Evolutionary conservation across 1,139 yeast genomes (phyloP).

Genomic region (Geotrichum bryndzae): DNA sequence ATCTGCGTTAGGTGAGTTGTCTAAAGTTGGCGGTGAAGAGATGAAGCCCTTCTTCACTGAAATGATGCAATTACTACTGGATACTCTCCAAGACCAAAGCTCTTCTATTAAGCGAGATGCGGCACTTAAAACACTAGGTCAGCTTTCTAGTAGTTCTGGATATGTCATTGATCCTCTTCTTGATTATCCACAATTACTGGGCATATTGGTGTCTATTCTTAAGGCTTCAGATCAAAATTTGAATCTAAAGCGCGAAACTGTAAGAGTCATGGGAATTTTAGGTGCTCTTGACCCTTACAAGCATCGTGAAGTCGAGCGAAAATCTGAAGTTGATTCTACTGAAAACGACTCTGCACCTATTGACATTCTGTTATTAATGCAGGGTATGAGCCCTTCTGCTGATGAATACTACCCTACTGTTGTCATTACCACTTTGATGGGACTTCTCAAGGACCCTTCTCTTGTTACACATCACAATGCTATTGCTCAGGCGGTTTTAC

Average conservation of each 20-base stretch:
- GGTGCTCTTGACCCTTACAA: slow-evolving; percentile 97
- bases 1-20: slow-evolving; percentile 81
- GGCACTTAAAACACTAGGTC: slow-evolving; percentile 82
- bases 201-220: slow-evolving; percentile 72
- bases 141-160: slow-evolving; percentile 83
- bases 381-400: slow-evolving; percentile 87
- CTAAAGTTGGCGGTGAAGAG: slow-evolving; percentile 85
- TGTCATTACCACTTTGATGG: slow-evolving; percentile 78
- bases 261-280: slow-evolving; percentile 77
- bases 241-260: slow-evolving; percentile 76
- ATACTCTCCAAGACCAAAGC: slow-evolving; percentile 87
- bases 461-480: slow-evolving; percentile 81
- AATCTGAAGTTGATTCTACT: slow-evolving; percentile 49
- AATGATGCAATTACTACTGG: slow-evolving; percentile 81
- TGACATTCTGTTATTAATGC: slow-evolving; percentile 84
- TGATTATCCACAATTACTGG: slow-evolving; percentile 84
- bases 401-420: slow-evolving; percentile 96
- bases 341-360: slow-evolving; percentile 86
- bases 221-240: slow-evolving; percentile 68
- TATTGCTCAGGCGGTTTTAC: slow-evolving; percentile 86
- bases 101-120: slow-evolving; percentile 82
- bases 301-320: slow-evolving; percentile 83
- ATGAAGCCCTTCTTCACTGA: slow-evolving; percentile 64
- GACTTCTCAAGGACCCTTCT: slow-evolving; percentile 77
- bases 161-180: slow-evolving; percentile 90